Evolutionary conservation across 2,329 filamentous ascomycete genomes (phyloP).

Genomic region (Madurella mycetomatis): DNA sequence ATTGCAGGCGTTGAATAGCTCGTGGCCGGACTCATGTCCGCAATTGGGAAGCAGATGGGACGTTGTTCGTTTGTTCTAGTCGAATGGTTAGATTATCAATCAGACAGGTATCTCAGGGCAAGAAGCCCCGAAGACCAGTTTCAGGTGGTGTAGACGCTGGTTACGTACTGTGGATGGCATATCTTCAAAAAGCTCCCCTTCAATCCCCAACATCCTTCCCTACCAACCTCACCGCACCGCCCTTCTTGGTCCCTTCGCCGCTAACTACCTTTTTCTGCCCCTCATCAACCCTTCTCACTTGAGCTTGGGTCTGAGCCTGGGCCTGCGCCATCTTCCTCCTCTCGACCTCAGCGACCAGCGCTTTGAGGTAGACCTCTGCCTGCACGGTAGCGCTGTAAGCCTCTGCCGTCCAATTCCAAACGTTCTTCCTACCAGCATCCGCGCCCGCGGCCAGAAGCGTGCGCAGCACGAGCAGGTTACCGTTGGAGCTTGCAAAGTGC

Average conservation of each 20-base stretch:
- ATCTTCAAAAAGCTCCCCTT: not conserved
- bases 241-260: not conserved
- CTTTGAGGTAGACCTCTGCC: conserved; percentile 80
- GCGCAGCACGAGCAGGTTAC: conserved; percentile 71
- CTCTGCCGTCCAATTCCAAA: conserved; percentile 78
- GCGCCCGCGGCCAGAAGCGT: conserved; percentile 76
- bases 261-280: not conserved
- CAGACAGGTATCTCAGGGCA: too few relatives aligned
- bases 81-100: too few relatives aligned
- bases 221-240: conserved; percentile 19
- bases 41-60: too few relatives aligned
- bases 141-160: too few relatives aligned
- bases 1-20: too few relatives aligned
- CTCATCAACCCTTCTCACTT: not conserved
- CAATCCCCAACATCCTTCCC: conserved; percentile 20
- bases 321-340: conserved; percentile 38
- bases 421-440: conserved; percentile 66
- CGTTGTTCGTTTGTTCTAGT: too few relatives aligned
- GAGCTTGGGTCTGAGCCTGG: not conserved
- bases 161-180: not conserved
- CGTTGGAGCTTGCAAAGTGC: conserved; percentile 80
- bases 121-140: too few relatives aligned
- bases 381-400: conserved; percentile 77
- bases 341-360: conserved; percentile 67
- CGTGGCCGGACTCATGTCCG: too few relatives aligned